Conservation (phyloP, 805 yeast species). For the Kuraishia floccosa region DNA sequence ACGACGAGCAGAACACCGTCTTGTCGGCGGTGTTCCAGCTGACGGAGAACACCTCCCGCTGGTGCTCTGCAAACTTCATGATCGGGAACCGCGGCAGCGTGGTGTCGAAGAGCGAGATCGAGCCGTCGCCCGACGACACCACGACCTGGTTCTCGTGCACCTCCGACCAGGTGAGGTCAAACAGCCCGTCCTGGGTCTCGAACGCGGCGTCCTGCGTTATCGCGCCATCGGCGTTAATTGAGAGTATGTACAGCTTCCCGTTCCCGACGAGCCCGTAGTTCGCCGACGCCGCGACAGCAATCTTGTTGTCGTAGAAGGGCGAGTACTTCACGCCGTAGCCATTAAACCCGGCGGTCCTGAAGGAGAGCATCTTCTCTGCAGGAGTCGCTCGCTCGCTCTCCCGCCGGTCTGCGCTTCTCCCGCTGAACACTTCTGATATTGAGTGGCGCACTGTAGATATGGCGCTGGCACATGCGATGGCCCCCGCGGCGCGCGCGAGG, state of each 20-base stretch:
- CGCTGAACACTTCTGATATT: no score
- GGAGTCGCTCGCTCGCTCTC: no score
- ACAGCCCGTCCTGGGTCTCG: conserved; percentile 90
- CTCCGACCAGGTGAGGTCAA: conserved; percentile 87
- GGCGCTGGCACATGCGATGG: no score
- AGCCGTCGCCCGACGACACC: conserved; percentile 85
- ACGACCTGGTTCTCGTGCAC: conserved; percentile 76
- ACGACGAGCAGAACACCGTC: conserved; percentile 56
- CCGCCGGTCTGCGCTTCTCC: no score
- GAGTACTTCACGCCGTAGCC: conserved; percentile 87
- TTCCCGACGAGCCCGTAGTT: conserved; percentile 93
- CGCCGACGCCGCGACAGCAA: conserved; percentile 86
- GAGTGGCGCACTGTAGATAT: no score
- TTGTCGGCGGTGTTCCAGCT: conserved; percentile 29
- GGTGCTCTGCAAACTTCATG: conserved; percentile 67
- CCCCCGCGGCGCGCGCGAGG: no score
- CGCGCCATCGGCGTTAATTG: conserved; percentile 57
- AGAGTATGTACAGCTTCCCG: conserved; percentile 67
- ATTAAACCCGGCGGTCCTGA: conserved; percentile 67
- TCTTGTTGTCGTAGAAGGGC: conserved; percentile 80
- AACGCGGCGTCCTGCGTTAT: conserved; percentile 44
- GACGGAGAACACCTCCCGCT: conserved; percentile 24
- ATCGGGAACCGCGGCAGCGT: conserved; percentile 60
- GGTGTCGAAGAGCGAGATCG: conserved; percentile 71
- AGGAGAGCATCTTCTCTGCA: conserved; percentile 64